Percentiles rank a stretch among this genome's conserved stretches.
phyloP scores from a whole-genome alignment of 495 filamentous ascomycete species.

The Neurospora sp. region DNA sequence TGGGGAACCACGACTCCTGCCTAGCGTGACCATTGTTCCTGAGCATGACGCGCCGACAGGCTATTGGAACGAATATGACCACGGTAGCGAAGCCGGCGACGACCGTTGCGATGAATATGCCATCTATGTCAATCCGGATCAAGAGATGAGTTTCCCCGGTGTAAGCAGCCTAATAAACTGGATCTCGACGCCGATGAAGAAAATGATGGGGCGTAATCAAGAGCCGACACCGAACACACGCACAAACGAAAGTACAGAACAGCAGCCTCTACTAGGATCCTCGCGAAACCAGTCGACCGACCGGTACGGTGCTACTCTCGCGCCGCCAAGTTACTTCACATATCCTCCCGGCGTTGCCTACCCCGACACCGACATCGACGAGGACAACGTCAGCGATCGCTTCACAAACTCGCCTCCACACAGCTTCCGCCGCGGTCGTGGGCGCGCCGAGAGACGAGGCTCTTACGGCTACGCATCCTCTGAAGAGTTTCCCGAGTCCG shows the following conservation, averaged over 20 bases:
- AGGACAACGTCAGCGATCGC: slow-evolving; percentile 14
- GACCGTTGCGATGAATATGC: slow-evolving; percentile 34
- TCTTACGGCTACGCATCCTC: slow-evolving; percentile 21
- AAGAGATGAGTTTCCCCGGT: slow-evolving; percentile 36
- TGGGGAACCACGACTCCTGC: not conserved
- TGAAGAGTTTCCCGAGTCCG: slow-evolving; percentile 23
- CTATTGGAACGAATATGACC: slow-evolving; percentile 61
- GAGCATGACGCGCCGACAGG: slow-evolving; percentile 7
- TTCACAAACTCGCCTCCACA: slow-evolving; percentile 6
- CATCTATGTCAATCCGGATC: slow-evolving; percentile 47
- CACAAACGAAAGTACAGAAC: slow-evolving; percentile 11
- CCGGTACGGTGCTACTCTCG: not conserved
- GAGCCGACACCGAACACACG: not conserved
- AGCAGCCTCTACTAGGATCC: slow-evolving; percentile 25
- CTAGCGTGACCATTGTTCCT: slow-evolving; percentile 9
- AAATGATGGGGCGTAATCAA: slow-evolving; percentile 17
- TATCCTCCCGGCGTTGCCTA: slow-evolving; percentile 2
- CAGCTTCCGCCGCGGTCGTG: slow-evolving; percentile 13
- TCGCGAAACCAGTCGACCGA: not conserved
- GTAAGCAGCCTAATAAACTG: slow-evolving; percentile 30
- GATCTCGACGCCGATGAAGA: slow-evolving; percentile 34
- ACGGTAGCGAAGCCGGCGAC: slow-evolving; percentile 46
- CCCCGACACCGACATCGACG: slow-evolving; percentile 20
- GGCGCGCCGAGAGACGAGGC: slow-evolving; percentile 11
- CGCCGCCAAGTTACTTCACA: slow-evolving; percentile 12